Conservation (phyloP, 106 monocot species). For the Phalaenopsis aphrodite region DNA sequence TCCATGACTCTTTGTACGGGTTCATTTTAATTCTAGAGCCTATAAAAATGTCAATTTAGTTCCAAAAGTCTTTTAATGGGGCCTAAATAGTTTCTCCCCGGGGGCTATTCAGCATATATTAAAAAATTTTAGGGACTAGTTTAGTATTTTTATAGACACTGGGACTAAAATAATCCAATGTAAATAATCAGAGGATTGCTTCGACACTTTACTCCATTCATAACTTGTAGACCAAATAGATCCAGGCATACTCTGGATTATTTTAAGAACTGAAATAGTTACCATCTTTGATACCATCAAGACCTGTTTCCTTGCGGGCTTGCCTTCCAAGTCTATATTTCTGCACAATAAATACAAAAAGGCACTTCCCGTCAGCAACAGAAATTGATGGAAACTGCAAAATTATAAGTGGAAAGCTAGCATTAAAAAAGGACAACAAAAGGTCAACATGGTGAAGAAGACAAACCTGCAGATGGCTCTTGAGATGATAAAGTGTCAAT, state of each 20-base stretch:
- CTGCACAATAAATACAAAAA: constrained; percentile 16
- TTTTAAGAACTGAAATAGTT: not conserved
- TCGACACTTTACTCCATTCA: too few species aligned
- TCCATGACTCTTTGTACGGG: too few species aligned
- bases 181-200: too few species aligned
- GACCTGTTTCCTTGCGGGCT: constrained; percentile 26
- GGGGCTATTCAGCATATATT: too few species aligned
- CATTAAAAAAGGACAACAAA: not conserved
- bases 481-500: constrained; percentile 72
- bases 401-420: not conserved
- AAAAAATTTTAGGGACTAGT: too few species aligned
- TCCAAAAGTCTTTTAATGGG: too few species aligned
- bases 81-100: too few species aligned
- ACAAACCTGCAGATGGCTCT: constrained; percentile 81
- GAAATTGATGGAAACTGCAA: not conserved
- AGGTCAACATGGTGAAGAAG: constrained; percentile 3
- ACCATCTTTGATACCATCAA: constrained; percentile 32
- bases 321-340: constrained; percentile 79
- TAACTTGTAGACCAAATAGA: not conserved
- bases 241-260: not conserved
- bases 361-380: not conserved
- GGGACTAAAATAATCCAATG: too few species aligned
- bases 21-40: too few species aligned
- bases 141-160: too few species aligned
- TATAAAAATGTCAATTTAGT: too few species aligned